A percentile compares a stretch with the other conserved stretches of the same genome.
These are phyloP conservation scores for Hypoxylon sp. DNA, from an alignment of 2,329 filamentous ascomycete genomes.

Conservation along the genomic window DNA sequence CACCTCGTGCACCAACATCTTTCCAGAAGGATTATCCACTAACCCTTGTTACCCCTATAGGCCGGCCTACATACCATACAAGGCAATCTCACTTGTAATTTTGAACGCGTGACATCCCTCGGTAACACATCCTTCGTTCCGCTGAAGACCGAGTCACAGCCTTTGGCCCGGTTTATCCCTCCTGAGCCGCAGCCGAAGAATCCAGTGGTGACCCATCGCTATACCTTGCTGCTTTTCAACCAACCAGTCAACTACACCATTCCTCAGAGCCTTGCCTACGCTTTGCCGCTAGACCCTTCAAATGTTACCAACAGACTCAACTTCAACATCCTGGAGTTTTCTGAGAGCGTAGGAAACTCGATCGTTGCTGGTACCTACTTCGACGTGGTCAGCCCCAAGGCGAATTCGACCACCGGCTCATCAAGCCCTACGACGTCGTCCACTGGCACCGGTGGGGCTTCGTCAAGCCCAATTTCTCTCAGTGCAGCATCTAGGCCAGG, in stretches of 20 bases:
- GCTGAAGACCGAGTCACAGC: slow-evolving; percentile 7
- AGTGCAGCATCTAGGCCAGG: slow-evolving; percentile 1
- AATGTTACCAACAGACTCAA: slow-evolving; percentile 17
- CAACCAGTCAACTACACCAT: slow-evolving; percentile 11
- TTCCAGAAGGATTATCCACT: neutral
- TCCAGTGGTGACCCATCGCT: slow-evolving; percentile 16
- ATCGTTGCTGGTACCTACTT: slow-evolving; percentile 20
- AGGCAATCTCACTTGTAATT: slow-evolving; percentile 11
- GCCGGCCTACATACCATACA: slow-evolving; percentile 17
- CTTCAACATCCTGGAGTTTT: slow-evolving; percentile 16
- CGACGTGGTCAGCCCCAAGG: slow-evolving; percentile 9
- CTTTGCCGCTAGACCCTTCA: slow-evolving; percentile 9
- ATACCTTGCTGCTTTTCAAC: slow-evolving; percentile 12
- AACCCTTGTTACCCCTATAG: slow-evolving; percentile 10
- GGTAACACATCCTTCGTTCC: slow-evolving; percentile 13
- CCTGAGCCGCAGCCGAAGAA: slow-evolving; percentile 11
- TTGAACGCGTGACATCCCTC: slow-evolving; percentile 1
- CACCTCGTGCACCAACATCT: neutral
- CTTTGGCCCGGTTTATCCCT: slow-evolving; percentile 9
- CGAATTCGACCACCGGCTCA: neutral
- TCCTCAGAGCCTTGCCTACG: slow-evolving; percentile 9
- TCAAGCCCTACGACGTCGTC: neutral
- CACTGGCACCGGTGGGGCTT: slow-evolving; percentile 11
- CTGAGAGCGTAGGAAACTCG: slow-evolving; percentile 11
- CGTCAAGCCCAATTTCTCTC: slow-evolving; percentile 5